Base-by-base conservation (phyloP, 495 filamentous ascomycete species). In the Podospora fimiseda region DNA sequence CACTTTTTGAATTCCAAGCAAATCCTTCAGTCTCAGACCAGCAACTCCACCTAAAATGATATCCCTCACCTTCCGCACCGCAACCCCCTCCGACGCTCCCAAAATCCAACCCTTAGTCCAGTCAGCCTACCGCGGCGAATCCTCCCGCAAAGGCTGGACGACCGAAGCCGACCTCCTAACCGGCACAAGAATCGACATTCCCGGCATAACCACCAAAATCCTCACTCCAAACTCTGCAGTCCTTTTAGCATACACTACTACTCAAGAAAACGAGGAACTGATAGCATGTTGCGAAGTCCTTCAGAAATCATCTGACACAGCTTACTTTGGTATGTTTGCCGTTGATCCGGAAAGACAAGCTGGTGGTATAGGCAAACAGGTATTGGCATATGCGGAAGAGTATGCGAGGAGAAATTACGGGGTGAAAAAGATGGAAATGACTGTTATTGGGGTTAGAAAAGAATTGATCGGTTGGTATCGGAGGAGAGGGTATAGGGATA, bases 391-490 rank as follows among this genome's bases (percentile, higher is more conserved):
- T 22, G 73, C 72, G 8, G 75, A 78, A 43, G 41, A 56, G 6
- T 75, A 71, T 45, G 67, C 61, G 16, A 53, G 49, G 5, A 38
- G 43, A 39, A 54, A 46, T 20, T 75, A 70, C 68, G 68, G 63
- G 1, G 47, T 58, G 1, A 48, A 43, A 18, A 61, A 52, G 27
- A 33, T 70, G 42, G 64, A 65, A 43, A 61, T 78, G 54, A 64
- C 64, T 23, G 72, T 72, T 11, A 66, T 77, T 41, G 70, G 67
- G 33, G 63, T 60, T 15, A 64, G 75, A 22, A 18, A 60, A 14
- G 61, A 66, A 19, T 59, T 78, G 43, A 69, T 75, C 24, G 50
- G 56, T 36, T 78, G 72, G 72, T 78, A 78, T 48, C 41, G 50
- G 7, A 63, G 72, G n/a, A 58, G 67, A 3, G 75, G 75, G 2